Evolutionary conservation across 2,329 filamentous ascomycete species (phyloP), one percentile per base, ranked within the genome.

Genomic region (Gnomoniopsis smithogilvyi): DNA sequence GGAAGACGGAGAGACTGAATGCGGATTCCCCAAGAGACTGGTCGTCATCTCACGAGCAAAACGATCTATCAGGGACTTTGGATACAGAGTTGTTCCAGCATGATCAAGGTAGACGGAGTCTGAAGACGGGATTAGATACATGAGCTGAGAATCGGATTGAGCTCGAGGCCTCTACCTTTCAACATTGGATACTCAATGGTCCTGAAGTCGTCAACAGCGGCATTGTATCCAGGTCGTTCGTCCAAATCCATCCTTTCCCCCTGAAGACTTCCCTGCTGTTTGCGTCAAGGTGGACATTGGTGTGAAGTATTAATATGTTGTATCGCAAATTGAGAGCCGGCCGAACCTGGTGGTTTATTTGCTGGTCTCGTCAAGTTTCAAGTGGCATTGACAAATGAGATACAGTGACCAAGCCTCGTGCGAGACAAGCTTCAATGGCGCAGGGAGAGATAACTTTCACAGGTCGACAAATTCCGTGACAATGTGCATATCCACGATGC

Each of bases 1-100:
- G 0, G 94, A 96, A 2, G 92, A 88, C 15, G 82, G 77, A 2
- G 93, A 96, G 52, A 86, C 88, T 0, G 94, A 97, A 73, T 98
- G 94, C 0, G 94, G 94, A 63, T 98, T 98, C 41, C 93, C 94
- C 65, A 93, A 92, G 0, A 98, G 78, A 66, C 87, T 90, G 3
- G 83, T 78, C 26, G 88, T 87, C 81, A 97, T 88, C 61, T 95
- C 90, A n/a, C 76, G 72, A 10, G 91, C 85, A 73, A 96, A 96
- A 24, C 77, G 79, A 64, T 94, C 89, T 72, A 98, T 87, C 24
- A 95, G 75, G 33, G 90, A 92, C 71, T 89, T 94, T 46, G 92
- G 80, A 69, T 90, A 91, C 1, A 90, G 78, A 0, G 93, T 94
- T n/a, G 91, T 91, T n/a, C 92, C 94, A 0, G 92, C 92, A 88